phyloP scores from a whole-genome alignment of 2,329 filamentous ascomycete genomes.

The Myriosclerotinia duriaeana region DNA sequence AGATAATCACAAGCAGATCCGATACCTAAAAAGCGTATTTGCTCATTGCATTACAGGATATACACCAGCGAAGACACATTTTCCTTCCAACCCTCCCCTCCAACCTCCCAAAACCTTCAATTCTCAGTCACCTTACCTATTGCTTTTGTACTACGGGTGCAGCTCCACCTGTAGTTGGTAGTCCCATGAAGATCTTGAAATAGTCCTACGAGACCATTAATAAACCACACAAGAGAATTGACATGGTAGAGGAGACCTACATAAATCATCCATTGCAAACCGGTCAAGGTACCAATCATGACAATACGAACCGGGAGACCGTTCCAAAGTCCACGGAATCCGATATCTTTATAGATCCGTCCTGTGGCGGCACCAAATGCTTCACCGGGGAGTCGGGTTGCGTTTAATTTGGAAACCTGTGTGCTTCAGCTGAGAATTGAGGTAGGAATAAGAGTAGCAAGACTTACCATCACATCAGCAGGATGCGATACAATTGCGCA shows the following conservation, averaged over 20 bases:
- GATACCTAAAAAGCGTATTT: neutral
- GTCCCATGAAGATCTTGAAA: constrained; percentile 86
- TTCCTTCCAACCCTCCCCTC: neutral
- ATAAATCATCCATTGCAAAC: constrained; percentile 93
- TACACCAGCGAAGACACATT: neutral
- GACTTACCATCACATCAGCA: constrained; percentile 76
- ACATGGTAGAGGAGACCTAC: constrained; percentile 44
- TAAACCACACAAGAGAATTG: neutral
- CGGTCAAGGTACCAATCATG: constrained; percentile 55
- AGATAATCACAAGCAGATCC: neutral
- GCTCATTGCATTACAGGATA: neutral
- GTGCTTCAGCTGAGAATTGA: neutral
- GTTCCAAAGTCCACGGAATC: constrained; percentile 88
- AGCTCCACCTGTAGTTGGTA: constrained; percentile 75
- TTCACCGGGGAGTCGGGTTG: constrained; percentile 73
- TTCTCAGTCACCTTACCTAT: constrained; percentile 30
- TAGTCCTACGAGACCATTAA: constrained; percentile 58
- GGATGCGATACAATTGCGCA: constrained; percentile 81
- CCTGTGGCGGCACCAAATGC: constrained; percentile 72
- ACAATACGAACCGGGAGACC: constrained; percentile 78
- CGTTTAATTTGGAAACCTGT: constrained; percentile 73
- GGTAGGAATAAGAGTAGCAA: neutral
- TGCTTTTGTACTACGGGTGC: constrained; percentile 25
- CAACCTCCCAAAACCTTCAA: neutral
- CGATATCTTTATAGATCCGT: constrained; percentile 83